Evolutionary conservation across 163 green algal species (phyloP).

Genomic region (Scenedesmus sp.): DNA sequence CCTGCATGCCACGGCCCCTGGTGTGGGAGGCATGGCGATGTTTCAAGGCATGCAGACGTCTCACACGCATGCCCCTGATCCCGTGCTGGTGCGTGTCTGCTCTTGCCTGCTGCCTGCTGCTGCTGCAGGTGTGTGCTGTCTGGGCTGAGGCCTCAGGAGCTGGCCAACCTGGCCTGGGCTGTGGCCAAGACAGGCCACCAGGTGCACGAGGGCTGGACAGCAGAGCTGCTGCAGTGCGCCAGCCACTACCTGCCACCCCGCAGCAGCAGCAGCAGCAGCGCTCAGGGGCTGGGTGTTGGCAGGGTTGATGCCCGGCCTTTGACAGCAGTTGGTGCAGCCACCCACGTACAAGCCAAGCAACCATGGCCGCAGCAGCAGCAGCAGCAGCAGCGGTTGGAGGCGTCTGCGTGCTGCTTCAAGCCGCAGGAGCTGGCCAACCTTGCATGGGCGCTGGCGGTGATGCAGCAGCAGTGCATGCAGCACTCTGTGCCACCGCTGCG

Average conservation of each 20-base stretch:
- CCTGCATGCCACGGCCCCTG: background rate
- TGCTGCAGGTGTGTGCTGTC: background rate
- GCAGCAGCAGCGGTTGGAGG: background rate
- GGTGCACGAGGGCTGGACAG: conserved; percentile 3
- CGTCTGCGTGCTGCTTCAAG: conserved; percentile 4
- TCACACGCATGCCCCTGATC: background rate
- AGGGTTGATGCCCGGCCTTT: background rate
- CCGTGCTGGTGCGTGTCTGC: background rate
- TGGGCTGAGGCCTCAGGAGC: conserved; percentile 8
- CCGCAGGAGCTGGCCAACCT: conserved; percentile 32
- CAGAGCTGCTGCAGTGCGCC: conserved; percentile 7
- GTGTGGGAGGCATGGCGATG: background rate
- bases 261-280: background rate
- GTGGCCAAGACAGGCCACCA: conserved; percentile 45
- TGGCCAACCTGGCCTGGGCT: conserved; percentile 35
- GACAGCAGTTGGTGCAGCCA: too few species aligned
- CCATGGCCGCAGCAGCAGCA: too few species aligned
- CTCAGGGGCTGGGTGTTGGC: background rate
- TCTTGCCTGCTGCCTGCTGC: too few species aligned
- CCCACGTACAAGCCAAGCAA: background rate
- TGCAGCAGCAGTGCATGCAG: conserved; percentile 43
- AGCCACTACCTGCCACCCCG: background rate
- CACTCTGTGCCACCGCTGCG: background rate
- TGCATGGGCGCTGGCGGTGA: conserved; percentile 35
- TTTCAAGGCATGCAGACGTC: too few species aligned